These are phyloP conservation scores for Boletus smithii DNA, from an alignment of 1,284 basidiomycete genomes.

Conservation along the genomic window DNA sequence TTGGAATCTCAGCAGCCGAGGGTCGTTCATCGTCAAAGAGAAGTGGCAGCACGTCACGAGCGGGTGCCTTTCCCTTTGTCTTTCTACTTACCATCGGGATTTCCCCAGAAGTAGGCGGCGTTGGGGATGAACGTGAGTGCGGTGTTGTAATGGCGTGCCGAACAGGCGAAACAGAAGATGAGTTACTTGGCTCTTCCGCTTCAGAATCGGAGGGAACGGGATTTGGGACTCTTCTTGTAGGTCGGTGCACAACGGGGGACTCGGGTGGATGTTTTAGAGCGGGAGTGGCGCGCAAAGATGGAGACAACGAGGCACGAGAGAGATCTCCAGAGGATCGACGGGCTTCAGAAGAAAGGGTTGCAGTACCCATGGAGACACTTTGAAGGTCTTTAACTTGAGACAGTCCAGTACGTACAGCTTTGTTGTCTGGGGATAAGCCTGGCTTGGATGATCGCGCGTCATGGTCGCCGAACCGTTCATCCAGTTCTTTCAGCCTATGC, in stretches of 20 bases:
- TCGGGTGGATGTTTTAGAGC: slow-evolving; percentile 4
- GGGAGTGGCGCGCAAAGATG: slow-evolving; percentile 6
- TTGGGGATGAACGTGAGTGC: slow-evolving; percentile 30
- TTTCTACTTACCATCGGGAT: slow-evolving; percentile 24
- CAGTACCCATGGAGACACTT: slow-evolving; percentile 20
- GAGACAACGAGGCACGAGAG: slow-evolving; percentile 14
- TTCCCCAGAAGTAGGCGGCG: slow-evolving; percentile 35
- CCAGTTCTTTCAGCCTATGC: slow-evolving; percentile 25
- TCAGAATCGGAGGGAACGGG: slow-evolving; percentile 25
- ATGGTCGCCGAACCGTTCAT: slow-evolving; percentile 23
- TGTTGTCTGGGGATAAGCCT: slow-evolving; percentile 2
- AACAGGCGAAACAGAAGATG: slow-evolving; percentile 29
- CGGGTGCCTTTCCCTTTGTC: slow-evolving; percentile 29
- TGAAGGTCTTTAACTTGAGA: slow-evolving; percentile 18
- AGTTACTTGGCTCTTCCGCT: slow-evolving; percentile 18
- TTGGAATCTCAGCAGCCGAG: slow-evolving; percentile 11
- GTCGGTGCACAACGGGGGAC: slow-evolving; percentile 14
- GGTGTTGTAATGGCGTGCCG: slow-evolving; percentile 33
- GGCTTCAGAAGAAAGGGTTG: slow-evolving; percentile 11
- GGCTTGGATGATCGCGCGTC: slow-evolving; percentile 4
- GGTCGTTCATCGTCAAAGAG: slow-evolving; percentile 21
- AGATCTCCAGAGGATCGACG: slow-evolving; percentile 8
- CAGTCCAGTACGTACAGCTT: neutral
- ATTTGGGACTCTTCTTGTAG: slow-evolving; percentile 4
- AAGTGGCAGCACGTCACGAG: slow-evolving; percentile 32